Evolutionary conservation across 108 stramenopile genomes (phyloP), one percentile per base, ranked within the genome.

Genomic region (Schizochytrium sp.): DNA sequence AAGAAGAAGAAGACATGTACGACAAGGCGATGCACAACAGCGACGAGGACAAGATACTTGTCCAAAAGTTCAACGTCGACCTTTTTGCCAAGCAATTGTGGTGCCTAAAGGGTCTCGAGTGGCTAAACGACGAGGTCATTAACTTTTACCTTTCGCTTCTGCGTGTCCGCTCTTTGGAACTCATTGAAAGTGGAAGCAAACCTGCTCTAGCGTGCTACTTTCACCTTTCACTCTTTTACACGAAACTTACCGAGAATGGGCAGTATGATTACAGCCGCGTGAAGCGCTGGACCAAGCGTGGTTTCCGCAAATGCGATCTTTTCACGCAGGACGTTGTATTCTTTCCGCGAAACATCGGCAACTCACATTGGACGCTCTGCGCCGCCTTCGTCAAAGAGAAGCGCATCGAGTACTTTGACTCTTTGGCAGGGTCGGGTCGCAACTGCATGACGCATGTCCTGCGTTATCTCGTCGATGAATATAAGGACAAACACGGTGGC

Each of bases 361-460:
- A 83, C 76, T 83, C 76, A 6, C 76, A 83, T 34, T 83, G 76
- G 76, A 83, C 76, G 18, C 76, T 83, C 28, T 83, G 76, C 23
- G 51, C 48, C 3, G 76, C 76, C 48, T 53, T 12, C 76, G 48
- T 83, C 6, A 83, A 83, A 23, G 76, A 83, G n/a, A 47, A 83
- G 4, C 76, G 76, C 3, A 53, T 83, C 51, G 76, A 83, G 76
- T 83, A 83, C 76, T 83, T 83, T 83, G 76, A 83, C 51, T 83
- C 76, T 12, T 45, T 83, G 76, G 76, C 48, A 6, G 51, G 76
- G 16, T 47, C 51, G n/a, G 76, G 76, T 45, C 45, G 76, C 25
- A 45, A 34, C 23, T 83, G 76, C 51, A 83, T 83, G 76, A 47
- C 19, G 76, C 19, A 83, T 45, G 51, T 83, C 2, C 76, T 83